These are phyloP conservation scores for Geotrichum reessii DNA, from an alignment of 1,139 yeast genomes.

Conservation along the genomic window DNA sequence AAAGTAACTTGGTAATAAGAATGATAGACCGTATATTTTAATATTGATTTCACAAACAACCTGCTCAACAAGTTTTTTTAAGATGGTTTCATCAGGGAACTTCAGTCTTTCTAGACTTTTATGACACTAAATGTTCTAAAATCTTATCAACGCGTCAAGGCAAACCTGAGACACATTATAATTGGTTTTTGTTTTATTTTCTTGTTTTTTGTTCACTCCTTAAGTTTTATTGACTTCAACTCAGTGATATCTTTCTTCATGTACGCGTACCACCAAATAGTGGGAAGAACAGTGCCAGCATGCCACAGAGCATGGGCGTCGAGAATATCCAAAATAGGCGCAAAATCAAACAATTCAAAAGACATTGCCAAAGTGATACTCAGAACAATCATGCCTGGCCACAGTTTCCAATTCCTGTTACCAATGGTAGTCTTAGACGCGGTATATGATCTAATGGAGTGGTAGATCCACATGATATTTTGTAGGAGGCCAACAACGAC, in stretches of 20 bases:
- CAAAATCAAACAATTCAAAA: slow-evolving; percentile 82
- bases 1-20: too few species aligned
- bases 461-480: slow-evolving; percentile 48
- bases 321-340: slow-evolving; percentile 58
- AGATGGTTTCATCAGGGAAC: too few species aligned
- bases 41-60: too few species aligned
- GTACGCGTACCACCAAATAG: slow-evolving; percentile 38
- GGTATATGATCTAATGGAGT: slow-evolving; percentile 28
- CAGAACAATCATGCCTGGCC: slow-evolving; percentile 49
- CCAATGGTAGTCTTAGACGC: slow-evolving; percentile 4
- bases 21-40: too few species aligned
- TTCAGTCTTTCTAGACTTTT: too few species aligned
- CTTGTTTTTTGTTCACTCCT: slow-evolving; percentile 4
- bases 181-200: too few species aligned
- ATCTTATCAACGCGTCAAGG: too few species aligned
- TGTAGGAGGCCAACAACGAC: slow-evolving; percentile 71
- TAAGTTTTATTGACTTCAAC: slow-evolving; percentile 15
- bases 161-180: too few species aligned
- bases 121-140: too few species aligned
- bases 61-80: too few species aligned
- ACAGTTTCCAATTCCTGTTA: slow-evolving; percentile 39
- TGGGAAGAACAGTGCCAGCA: slow-evolving; percentile 39
- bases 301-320: slow-evolving; percentile 98
- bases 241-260: slow-evolving; percentile 33
- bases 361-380: slow-evolving; percentile 69